Conservation (phyloP, 2,329 filamentous ascomycete genomes). For the Tolypocladium capitatum region DNA sequence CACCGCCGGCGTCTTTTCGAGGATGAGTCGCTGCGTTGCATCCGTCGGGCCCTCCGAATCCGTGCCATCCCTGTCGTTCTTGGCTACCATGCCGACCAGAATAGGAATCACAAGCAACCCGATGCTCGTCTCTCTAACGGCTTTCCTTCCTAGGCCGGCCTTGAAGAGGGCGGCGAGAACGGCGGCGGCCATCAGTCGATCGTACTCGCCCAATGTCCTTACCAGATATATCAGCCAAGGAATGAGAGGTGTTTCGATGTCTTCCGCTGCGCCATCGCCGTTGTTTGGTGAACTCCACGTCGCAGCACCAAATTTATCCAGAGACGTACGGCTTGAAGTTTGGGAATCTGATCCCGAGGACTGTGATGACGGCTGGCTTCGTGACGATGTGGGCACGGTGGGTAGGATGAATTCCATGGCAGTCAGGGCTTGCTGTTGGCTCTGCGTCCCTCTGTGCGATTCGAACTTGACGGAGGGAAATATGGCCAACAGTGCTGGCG, state of each 20-base stretch:
- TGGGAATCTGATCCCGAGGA: constrained; percentile 15
- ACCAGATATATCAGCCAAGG: constrained; percentile 59
- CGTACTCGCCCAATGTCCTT: constrained; percentile 41
- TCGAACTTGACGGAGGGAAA: constrained; percentile 49
- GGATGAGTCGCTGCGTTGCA: constrained; percentile 26
- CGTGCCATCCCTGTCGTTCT: constrained; percentile 30
- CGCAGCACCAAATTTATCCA: constrained; percentile 14
- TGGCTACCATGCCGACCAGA: constrained; percentile 47
- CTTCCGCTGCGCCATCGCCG: constrained; percentile 31
- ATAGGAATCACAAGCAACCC: constrained; percentile 57
- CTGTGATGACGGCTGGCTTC: constrained; percentile 12
- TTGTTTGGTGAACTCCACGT: constrained; percentile 18
- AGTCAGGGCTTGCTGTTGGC: constrained; percentile 30
- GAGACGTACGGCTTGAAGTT: constrained; percentile 14
- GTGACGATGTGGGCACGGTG: constrained; percentile 19
- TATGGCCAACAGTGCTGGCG: constrained; percentile 54
- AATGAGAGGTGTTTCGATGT: constrained; percentile 56
- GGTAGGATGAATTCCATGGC: constrained; percentile 57
- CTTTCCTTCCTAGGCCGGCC: constrained; percentile 50
- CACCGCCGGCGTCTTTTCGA: constrained; percentile 61
- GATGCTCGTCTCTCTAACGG: constrained; percentile 46
- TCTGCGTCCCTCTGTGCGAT: constrained; percentile 31
- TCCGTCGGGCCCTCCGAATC: constrained; percentile 24
- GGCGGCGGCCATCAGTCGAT: constrained; percentile 54
- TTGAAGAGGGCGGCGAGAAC: constrained; percentile 58